phyloP scores from a whole-genome alignment of 2,329 filamentous ascomycete species.

The Aureobasidium zeae region DNA sequence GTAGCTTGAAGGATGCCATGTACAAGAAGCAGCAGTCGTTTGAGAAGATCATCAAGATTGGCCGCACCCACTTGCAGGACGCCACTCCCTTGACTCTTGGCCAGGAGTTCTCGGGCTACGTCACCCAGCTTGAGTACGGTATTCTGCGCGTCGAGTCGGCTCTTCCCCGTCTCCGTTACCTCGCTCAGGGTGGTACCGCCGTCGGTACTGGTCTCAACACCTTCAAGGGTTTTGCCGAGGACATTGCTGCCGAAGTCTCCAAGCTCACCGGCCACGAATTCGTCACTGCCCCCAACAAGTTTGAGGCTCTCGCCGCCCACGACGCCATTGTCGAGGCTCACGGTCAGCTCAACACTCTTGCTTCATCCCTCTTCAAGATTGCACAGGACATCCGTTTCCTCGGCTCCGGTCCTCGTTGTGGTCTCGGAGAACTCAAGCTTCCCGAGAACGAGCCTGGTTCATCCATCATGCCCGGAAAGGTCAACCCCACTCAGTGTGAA shows the following conservation, averaged over 20 bases:
- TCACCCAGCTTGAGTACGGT: conserved; percentile 84
- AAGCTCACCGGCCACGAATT: conserved; percentile 91
- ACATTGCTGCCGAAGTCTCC: conserved; percentile 79
- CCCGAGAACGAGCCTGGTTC: conserved; percentile 97
- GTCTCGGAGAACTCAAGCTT: conserved; percentile 82
- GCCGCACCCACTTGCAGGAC: conserved; percentile 93
- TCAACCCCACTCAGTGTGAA: conserved; percentile 98
- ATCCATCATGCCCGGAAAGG: conserved; percentile 98
- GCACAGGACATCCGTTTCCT: conserved; percentile 97
- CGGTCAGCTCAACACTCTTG: conserved; percentile 87
- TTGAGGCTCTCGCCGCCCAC: conserved; percentile 91
- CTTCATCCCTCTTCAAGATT: conserved; percentile 89
- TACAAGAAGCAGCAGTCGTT: conserved; percentile 86
- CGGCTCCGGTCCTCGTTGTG: conserved; percentile 89
- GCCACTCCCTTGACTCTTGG: conserved; percentile 90
- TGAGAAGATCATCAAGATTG: conserved; percentile 96
- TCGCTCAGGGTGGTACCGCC: conserved; percentile 92
- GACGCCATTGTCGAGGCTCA: conserved; percentile 93
- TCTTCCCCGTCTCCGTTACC: conserved; percentile 72
- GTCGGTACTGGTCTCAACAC: conserved; percentile 98
- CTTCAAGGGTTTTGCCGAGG: conserved; percentile 90
- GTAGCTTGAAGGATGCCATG: conserved; percentile 71
- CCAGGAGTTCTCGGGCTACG: conserved; percentile 97
- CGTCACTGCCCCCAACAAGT: conserved; percentile 97
- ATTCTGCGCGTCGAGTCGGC: conserved; percentile 76